Evolutionary conservation across 169 alveolate genomes (phyloP).

Genomic region (Plasmodium inui): DNA sequence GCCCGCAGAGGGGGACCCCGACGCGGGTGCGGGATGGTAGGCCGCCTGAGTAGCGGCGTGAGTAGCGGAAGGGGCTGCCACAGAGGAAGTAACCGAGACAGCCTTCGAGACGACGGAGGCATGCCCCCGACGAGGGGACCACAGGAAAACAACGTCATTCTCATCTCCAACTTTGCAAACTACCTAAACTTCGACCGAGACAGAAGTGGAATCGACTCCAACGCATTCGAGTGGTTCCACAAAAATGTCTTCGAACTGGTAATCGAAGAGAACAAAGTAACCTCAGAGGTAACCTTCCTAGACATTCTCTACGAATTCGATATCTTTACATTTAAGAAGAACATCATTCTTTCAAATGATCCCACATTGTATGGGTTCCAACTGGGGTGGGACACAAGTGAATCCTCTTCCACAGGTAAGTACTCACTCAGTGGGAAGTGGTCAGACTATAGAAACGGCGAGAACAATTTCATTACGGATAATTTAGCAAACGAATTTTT

Average conservation of each 20-base stretch:
- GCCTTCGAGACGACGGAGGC: background rate
- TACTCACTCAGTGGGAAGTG: conserved; percentile 40
- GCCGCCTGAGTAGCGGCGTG: background rate
- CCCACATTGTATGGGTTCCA: background rate
- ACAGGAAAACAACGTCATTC: background rate
- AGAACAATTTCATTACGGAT: conserved; percentile 31
- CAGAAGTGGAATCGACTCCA: conserved; percentile 18
- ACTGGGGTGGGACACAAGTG: background rate
- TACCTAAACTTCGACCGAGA: conserved; percentile 36
- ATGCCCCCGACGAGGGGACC: background rate
- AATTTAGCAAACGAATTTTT: conserved; percentile 24
- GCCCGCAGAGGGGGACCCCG: background rate
- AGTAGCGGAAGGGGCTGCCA: background rate
- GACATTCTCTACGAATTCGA: conserved; percentile 61
- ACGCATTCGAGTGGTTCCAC: conserved; percentile 48
- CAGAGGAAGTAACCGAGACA: background rate
- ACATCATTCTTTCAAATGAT: background rate
- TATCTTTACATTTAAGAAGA: conserved; percentile 28
- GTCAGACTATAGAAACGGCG: background rate
- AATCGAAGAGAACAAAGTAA: conserved; percentile 35
- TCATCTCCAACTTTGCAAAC: conserved; percentile 37
- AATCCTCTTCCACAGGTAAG: background rate
- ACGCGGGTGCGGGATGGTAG: background rate
- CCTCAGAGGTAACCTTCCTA: conserved; percentile 44
- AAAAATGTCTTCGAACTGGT: conserved; percentile 37